Evolutionary conservation across 2,329 filamentous ascomycete genomes (phyloP), one percentile per base, ranked within the genome.

Genomic region (Colletotrichum viniferum): DNA sequence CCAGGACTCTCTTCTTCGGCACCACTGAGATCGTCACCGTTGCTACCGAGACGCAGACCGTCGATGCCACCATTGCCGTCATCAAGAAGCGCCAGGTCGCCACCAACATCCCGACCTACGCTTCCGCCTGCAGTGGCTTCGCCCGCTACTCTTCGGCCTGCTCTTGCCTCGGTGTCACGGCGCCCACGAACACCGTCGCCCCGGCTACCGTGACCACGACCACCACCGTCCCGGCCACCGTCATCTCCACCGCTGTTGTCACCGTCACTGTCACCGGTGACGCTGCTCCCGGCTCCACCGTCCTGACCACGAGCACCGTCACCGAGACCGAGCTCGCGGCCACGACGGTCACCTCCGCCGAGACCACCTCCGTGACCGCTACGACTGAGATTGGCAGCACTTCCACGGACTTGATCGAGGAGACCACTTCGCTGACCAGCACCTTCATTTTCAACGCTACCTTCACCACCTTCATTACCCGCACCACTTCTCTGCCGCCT

Each of bases 121-220:
- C 79, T 5, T 77, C 79, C 7, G 77, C 79, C 16, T 81, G 79
- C 73, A 76, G 73, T 38, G 74, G 74, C 32, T 58, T 73, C 26
- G 73, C 70, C n/a, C 66, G 71, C 43, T 81, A 80, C 65, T 76
- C 77, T 28, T 80, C 78, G 28, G 79, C 79, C 18, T 81, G 79
- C 77, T 77, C 74, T 7, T 81, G 79, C 73, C 61, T 80, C 55
- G 79, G 79, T 16, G 76, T 80, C n/a, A 52, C 62, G 7, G 38
- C 38, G 38, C 38, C 38, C 38, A 73, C 74, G 14, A 69, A 24
- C 58, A 80, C 79, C 9, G 77, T 67, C 52, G 80, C 79, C 9
- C 77, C 73, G 12, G 58, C 63, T 18, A 69, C 72, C 26, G 71
- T 70, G 34, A 77, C 74, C 16, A 34, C 73, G 21, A 76, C 71